These are phyloP conservation scores for Metrosideros polymorpha DNA, from an alignment of 441 rosid genomes.

Conservation along the genomic window DNA sequence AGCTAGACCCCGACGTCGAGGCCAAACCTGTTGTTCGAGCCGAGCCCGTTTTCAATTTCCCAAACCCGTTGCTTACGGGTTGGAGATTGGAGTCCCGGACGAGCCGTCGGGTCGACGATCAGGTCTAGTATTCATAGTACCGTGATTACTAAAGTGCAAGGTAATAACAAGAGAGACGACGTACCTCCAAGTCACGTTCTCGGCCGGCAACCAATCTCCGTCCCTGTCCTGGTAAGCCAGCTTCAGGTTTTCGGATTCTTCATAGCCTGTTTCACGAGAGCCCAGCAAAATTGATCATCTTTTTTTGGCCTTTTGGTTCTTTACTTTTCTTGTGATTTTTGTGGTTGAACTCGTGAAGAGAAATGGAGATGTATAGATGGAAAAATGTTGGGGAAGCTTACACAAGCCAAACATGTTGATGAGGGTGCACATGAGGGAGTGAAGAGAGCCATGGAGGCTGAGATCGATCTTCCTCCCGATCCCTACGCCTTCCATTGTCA, in stretches of 20 bases:
- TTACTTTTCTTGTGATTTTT: neutral
- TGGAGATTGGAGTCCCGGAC: neutral
- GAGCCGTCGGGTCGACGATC: neutral
- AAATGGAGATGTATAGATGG: neutral
- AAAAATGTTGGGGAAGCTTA: neutral
- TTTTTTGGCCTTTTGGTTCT: neutral
- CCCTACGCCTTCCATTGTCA: conserved; percentile 6
- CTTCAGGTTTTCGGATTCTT: neutral
- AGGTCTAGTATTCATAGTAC: neutral
- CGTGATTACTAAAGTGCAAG: neutral
- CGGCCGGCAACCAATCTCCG: neutral
- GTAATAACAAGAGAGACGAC: neutral
- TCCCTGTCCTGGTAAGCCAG: neutral
- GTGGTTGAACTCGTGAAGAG: neutral
- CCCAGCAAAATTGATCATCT: neutral
- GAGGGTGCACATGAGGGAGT: neutral
- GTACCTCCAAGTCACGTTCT: conserved; percentile 1
- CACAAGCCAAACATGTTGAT: neutral
- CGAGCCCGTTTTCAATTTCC: neutral
- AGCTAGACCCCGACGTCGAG: neutral
- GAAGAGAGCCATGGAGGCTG: conserved; percentile 3
- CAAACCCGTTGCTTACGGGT: neutral
- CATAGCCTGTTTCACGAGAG: neutral
- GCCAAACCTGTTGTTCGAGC: too few relatives aligned
- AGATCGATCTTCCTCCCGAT: conserved; percentile 8